These are phyloP conservation scores for Leptographium wingfieldii DNA, from an alignment of 2,329 filamentous ascomycete species.

Conservation along the genomic window DNA sequence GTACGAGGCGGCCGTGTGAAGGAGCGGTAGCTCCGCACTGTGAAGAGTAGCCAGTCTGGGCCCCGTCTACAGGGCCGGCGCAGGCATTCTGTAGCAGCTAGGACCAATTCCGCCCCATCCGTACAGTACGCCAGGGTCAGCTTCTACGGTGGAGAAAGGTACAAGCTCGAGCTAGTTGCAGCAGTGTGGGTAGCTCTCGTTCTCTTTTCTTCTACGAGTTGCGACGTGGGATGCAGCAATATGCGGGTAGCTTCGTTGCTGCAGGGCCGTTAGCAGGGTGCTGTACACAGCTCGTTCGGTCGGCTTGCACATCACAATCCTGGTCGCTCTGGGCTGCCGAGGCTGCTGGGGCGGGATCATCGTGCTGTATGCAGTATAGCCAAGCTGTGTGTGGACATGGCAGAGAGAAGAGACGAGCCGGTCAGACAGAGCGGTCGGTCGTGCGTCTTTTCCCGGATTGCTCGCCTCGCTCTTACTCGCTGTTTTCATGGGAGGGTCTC, in stretches of 20 bases:
- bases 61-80: not conserved
- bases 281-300: not conserved
- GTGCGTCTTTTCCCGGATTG: not conserved
- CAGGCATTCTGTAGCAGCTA: not conserved
- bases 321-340: not conserved
- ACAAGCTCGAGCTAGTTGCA: not conserved
- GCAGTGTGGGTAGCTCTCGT: constrained; percentile 2
- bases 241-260: not conserved
- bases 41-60: not conserved
- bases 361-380: not conserved
- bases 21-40: not conserved
- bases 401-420: not conserved
- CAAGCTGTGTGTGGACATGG: not conserved
- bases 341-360: not conserved
- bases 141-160: constrained; percentile 3
- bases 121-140: constrained; percentile 2
- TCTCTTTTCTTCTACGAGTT: not conserved
- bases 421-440: not conserved
- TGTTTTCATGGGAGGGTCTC: not conserved
- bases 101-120: not conserved
- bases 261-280: not conserved
- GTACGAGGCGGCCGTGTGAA: not conserved
- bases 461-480: constrained; percentile 5
- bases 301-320: not conserved
- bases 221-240: not conserved